Evolutionary conservation across 139 green algal genomes (phyloP).

Genomic region (Micractinium sp.): DNA sequence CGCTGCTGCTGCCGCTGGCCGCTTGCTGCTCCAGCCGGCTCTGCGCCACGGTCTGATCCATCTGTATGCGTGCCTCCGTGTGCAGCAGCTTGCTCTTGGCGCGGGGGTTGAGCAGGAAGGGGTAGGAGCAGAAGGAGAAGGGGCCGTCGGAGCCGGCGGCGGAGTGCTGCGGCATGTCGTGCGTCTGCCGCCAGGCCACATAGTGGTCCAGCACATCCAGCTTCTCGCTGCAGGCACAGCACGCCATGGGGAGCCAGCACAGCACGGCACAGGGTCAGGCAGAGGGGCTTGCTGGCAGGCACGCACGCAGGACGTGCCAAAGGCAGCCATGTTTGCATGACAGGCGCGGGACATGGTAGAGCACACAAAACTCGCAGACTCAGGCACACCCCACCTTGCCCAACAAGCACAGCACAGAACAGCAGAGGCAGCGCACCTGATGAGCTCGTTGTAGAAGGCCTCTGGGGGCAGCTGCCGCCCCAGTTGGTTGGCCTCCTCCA

Average conservation of each 20-base stretch:
- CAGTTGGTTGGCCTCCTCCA: constrained; percentile 86
- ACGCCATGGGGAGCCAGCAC: neutral
- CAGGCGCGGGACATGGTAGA: neutral
- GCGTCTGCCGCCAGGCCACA: constrained; percentile 85
- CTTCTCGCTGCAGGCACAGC: constrained; percentile 69
- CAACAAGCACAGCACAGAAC: too few relatives aligned
- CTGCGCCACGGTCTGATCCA: constrained; percentile 62
- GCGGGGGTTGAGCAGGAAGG: constrained; percentile 88
- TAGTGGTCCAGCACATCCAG: constrained; percentile 94
- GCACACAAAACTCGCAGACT: neutral
- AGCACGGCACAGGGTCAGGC: neutral
- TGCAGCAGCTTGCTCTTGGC: constrained; percentile 93
- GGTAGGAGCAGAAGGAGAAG: constrained; percentile 93
- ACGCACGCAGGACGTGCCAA: neutral
- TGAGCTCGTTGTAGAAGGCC: constrained; percentile 93
- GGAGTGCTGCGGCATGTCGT: constrained; percentile 61
- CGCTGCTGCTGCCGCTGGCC: constrained; percentile 39
- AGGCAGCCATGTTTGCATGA: too few relatives aligned
- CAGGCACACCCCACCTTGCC: neutral
- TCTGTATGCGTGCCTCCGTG: constrained; percentile 70
- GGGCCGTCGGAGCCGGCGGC: constrained; percentile 64
- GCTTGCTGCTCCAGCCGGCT: constrained; percentile 80
- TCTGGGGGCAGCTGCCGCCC: constrained; percentile 78
- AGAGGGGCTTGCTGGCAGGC: neutral
- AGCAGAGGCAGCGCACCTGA: constrained; percentile 51